phyloP scores from a whole-genome alignment of 768 basidiomycete genomes.

The Lactarius deliciosus region DNA sequence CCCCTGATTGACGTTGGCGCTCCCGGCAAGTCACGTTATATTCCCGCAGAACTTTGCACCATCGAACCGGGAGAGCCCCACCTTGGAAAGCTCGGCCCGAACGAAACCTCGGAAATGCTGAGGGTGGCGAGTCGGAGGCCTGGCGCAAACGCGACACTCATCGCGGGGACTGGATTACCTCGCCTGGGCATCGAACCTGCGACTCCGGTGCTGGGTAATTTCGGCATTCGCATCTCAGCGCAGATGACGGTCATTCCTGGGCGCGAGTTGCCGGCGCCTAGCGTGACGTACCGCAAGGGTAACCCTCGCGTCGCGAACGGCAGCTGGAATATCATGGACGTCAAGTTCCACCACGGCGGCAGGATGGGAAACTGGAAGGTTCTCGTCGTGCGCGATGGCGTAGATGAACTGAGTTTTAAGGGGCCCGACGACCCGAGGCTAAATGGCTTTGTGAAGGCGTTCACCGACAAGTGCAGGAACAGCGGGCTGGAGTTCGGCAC shows the following conservation, averaged over 20 bases:
- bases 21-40: constrained; percentile 37
- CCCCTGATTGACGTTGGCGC: constrained; percentile 40
- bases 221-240: constrained; percentile 54
- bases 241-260: constrained; percentile 66
- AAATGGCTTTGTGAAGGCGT: constrained; percentile 47
- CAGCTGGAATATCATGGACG: constrained; percentile 74
- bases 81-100: constrained; percentile 58
- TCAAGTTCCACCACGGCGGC: constrained; percentile 62
- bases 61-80: constrained; percentile 60
- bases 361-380: constrained; percentile 62
- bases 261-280: constrained; percentile 61
- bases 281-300: constrained; percentile 52
- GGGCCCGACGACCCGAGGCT: constrained; percentile 48
- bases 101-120: constrained; percentile 71
- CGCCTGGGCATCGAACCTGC: constrained; percentile 48
- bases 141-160: constrained; percentile 53
- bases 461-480: constrained; percentile 51
- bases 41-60: constrained; percentile 72
- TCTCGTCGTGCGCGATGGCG: constrained; percentile 57
- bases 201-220: constrained; percentile 44
- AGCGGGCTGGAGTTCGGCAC: constrained; percentile 58
- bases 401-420: constrained; percentile 35
- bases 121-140: constrained; percentile 65
- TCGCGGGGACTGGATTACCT: constrained; percentile 58
- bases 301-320: constrained; percentile 52